Percentiles rank a stretch among this genome's conserved stretches.
Evolutionary conservation across 108 stramenopile genomes (phyloP).

Genomic region (Cylindrotheca fusiformis): DNA sequence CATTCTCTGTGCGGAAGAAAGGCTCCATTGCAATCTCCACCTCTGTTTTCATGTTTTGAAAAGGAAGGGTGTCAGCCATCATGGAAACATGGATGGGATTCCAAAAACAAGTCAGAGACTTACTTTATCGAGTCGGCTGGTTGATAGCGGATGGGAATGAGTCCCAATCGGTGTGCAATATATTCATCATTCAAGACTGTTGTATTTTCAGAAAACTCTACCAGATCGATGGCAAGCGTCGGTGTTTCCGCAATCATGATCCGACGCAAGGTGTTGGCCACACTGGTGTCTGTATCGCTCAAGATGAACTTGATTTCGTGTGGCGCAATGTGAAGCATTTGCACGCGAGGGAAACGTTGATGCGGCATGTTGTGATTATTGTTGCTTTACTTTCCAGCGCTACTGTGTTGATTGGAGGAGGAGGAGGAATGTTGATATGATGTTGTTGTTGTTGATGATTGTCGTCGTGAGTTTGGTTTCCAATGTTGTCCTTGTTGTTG

Average conservation of each 20-base stretch:
- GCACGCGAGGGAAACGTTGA: slow-evolving; percentile 84
- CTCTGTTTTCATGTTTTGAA: slow-evolving; percentile 31
- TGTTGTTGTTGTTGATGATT: too few species aligned
- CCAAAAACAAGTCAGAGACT: slow-evolving; percentile 12
- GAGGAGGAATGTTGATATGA: neutral
- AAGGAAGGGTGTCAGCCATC: too few species aligned
- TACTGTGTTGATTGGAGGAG: neutral
- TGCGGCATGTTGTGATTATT: slow-evolving; percentile 64
- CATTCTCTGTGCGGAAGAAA: slow-evolving; percentile 80
- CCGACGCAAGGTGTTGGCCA: slow-evolving; percentile 94
- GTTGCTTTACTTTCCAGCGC: too few species aligned
- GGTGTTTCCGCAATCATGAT: slow-evolving; percentile 98
- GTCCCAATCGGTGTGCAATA: slow-evolving; percentile 94
- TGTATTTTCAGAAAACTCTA: slow-evolving; percentile 92
- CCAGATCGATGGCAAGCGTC: slow-evolving; percentile 96
- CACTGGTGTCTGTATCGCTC: slow-evolving; percentile 89
- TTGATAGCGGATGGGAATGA: slow-evolving; percentile 88
- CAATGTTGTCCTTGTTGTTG: too few species aligned
- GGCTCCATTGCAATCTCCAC: slow-evolving; percentile 61
- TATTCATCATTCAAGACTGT: slow-evolving; percentile 96
- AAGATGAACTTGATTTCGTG: slow-evolving; percentile 91
- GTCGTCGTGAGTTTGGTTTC: too few species aligned
- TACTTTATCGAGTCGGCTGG: slow-evolving; percentile 58
- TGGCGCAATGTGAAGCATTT: slow-evolving; percentile 69
- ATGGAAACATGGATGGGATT: too few species aligned